phyloP scores from a whole-genome alignment of 768 basidiomycete species.

The Phaeotremella fagi region DNA sequence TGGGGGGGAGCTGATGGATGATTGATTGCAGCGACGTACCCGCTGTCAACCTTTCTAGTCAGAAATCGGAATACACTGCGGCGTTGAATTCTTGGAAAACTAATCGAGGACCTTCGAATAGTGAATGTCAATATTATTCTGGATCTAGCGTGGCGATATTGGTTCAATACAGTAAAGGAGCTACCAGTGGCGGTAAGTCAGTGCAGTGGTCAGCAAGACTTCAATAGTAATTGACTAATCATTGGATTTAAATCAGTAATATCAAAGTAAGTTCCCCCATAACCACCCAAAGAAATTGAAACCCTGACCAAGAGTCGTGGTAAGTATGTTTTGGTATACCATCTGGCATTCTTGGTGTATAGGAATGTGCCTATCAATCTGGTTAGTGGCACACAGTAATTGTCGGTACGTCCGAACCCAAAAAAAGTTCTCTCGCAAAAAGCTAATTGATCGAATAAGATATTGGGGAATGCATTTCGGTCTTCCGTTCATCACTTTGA shows the following conservation, averaged over 20 bases:
- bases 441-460: conserved; percentile 5
- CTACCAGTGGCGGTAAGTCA: conserved; percentile 16
- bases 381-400: conserved; percentile 25
- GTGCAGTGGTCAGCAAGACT: background rate
- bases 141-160: conserved; percentile 12
- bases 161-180: conserved; percentile 1
- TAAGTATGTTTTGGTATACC: conserved; percentile 23
- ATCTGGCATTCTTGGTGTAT: conserved; percentile 29
- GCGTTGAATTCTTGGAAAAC: background rate
- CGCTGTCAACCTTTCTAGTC: background rate
- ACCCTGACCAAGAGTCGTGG: background rate
- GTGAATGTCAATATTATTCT: conserved; percentile 21
- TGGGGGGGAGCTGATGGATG: conserved; percentile 2
- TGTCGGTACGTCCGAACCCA: conserved; percentile 19
- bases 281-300: background rate
- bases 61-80: conserved; percentile 10
- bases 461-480: conserved; percentile 32
- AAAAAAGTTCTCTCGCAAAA: background rate
- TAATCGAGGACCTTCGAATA: conserved; percentile 11
- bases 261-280: background rate
- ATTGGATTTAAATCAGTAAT: background rate
- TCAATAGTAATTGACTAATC: background rate
- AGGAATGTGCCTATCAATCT: conserved; percentile 25
- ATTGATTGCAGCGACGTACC: conserved; percentile 7
- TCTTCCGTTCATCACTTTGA: conserved; percentile 26